Evolutionary conservation across 441 rosid species (phyloP), one percentile per base, ranked within the genome.

Genomic region (Mallotus japonicus): DNA sequence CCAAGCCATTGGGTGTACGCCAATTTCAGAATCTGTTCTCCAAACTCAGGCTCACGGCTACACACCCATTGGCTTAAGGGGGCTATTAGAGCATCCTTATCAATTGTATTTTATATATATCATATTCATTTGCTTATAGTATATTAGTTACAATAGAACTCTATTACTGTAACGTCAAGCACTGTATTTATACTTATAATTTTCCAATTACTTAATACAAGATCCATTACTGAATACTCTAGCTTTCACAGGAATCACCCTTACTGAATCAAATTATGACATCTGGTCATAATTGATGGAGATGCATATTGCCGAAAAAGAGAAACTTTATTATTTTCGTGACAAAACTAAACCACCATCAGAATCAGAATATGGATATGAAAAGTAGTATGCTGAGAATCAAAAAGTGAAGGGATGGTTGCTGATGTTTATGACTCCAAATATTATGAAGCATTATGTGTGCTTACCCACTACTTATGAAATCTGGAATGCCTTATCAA

Each of bases 361-460:
- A 47, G 1, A 47, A 11, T 2, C 6, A 12, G 19, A 47, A 3
- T 11, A 66, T 1, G 57, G 56, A 11, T 66, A 22, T 49, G 19
- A 19, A 24, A 67, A 16, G 15, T 67, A 46, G 22, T 67, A 50
- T 3, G 6, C 13, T 3, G 4, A 50, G 1, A 51, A 50, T 69
- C 50, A 37, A 22, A 69, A 69, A 4, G 53, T 69, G 0, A 69
- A 69, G 8, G 55, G 62, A 15, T 70, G 73, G 65, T 14, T 70
- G 4, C 16, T 42, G 17, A 58, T 58, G 55, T 58, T 20, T 11
- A 44, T 58, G 56, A 19, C 22, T 12, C 65, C 15, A 14, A 8
- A 71, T 17, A 71, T 50, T 13, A 62, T 71, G 60, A 71, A 49
- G 20, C 1, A 8, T 1, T 51, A 51, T 10, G 0, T 62, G 9